Base-by-base conservation (phyloP, 1,139 yeast species). In the Eremothecium cymbalariae region DNA sequence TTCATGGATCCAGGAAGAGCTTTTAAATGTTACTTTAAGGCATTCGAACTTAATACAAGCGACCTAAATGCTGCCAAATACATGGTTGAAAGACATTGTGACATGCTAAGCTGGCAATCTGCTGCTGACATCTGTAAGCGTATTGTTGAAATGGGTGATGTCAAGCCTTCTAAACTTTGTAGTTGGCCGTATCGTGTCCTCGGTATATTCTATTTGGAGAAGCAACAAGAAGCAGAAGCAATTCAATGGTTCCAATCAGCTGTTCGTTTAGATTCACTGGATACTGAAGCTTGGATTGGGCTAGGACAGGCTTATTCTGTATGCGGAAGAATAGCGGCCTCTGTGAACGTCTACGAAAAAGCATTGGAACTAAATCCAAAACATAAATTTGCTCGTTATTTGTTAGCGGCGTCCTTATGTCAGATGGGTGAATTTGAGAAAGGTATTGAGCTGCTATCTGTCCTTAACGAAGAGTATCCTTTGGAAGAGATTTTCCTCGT, bases 181-280 rank as follows among this genome's bases (percentile, higher is more conserved):
- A 56, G 61, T 8, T 90, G 98, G 98, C 95, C 96, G 0, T 83
- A 77, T 53, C 63, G 96, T 44, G 85, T 84, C 1, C 62, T 90
- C 28, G 98, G 97, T 1, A 74, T 86, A 45, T 73, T 83, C 2
- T 70, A 80, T 6, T 63, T 90, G 44, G 88, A 85, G 50, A 64
- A 62, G 18, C 84, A 78, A 44, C 78, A 82, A 46, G 85, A 77
- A 46, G 76, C 76, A 2, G 77, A 76, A 38, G 94, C 98, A 0
- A 78, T 88, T 28, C 90, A 83, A 55, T 77, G 83, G 74, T 86
- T 85, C 51, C 98, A 90, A 58, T 72, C 77, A 18, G 88, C 95
- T 0, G 64, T 93, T 37, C 68, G 97, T 42, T 63, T 82, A 45
- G 64, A 76, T 24, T 65, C 81, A 0, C 51, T 56, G 38, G 96